Conservation (phyloP, 2,329 filamentous ascomycete species). For the Cordyceps pruinosa region DNA sequence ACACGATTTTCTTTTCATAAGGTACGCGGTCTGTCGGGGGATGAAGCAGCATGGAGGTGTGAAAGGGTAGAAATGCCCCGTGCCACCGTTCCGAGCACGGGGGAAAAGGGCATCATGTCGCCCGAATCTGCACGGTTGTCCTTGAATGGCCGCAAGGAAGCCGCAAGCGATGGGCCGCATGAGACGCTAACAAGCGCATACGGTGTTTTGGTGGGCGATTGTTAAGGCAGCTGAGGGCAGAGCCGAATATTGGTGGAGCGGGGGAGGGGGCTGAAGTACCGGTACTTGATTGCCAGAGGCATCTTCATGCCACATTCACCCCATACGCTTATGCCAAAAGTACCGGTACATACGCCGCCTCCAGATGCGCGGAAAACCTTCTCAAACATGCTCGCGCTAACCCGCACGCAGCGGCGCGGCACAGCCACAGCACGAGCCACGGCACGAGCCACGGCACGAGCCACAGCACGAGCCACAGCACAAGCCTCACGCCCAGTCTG, state of each 20-base stretch:
- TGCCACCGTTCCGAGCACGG: neutral
- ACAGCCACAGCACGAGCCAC: slow-evolving; percentile 16
- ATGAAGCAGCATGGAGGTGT: too few species aligned
- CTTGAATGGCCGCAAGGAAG: neutral
- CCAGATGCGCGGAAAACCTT: slow-evolving; percentile 34
- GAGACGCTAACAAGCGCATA: neutral
- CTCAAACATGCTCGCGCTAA: slow-evolving; percentile 43
- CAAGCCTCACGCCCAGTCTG: neutral
- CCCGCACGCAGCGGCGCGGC: neutral
- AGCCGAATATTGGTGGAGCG: neutral
- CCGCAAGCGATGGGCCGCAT: neutral
- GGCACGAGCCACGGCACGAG: slow-evolving; percentile 8
- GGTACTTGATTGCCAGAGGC: neutral
- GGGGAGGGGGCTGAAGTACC: neutral
- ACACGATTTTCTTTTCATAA: neutral
- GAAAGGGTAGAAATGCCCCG: neutral
- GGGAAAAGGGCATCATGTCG: neutral
- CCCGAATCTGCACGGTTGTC: neutral
- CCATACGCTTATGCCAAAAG: too few species aligned
- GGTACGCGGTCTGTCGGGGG: neutral
- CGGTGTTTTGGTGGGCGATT: neutral
- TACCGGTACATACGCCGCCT: slow-evolving; percentile 28
- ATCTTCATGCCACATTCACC: too few species aligned
- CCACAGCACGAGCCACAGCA: slow-evolving; percentile 14
- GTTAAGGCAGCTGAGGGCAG: neutral